phyloP scores from a whole-genome alignment of 345 rosid genomes.

The Barbarea vulgaris region DNA sequence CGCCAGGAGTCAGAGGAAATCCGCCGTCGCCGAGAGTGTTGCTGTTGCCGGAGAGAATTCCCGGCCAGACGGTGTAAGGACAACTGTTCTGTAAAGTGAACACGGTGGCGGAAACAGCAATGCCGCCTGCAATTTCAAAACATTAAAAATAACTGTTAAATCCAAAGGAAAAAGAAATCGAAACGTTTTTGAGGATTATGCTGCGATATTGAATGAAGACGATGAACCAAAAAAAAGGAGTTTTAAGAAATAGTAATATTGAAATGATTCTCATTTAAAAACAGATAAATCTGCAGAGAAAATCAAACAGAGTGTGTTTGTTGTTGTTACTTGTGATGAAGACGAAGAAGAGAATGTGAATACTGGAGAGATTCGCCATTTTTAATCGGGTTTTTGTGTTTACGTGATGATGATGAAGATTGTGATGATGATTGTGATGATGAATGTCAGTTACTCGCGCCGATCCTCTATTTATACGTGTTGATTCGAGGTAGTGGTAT shows the following conservation, averaged over 20 bases:
- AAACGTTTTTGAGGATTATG: not conserved
- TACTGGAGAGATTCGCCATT: slow-evolving; percentile 21
- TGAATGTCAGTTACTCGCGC: slow-evolving; percentile 20
- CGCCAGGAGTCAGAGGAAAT: slow-evolving; percentile 54
- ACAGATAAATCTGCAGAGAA: not conserved
- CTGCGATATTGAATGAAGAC: not conserved
- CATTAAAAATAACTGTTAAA: not conserved
- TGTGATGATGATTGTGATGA: not conserved
- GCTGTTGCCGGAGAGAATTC: slow-evolving; percentile 69
- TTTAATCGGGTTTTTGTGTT: not conserved
- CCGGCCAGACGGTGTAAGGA: slow-evolving; percentile 82
- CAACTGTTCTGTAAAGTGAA: slow-evolving; percentile 79
- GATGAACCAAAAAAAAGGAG: not conserved
- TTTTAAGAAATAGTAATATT: not conserved
- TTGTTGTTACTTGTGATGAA: slow-evolving; percentile 32
- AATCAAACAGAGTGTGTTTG: not conserved
- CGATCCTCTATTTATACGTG: slow-evolving; percentile 23
- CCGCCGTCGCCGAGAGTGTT: slow-evolving; percentile 74
- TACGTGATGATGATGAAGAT: not conserved
- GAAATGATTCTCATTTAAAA: not conserved
- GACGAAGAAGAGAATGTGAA: slow-evolving; percentile 9
- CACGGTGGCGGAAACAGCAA: slow-evolving; percentile 53
- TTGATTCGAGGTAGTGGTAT: not conserved
- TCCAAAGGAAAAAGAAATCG: not conserved
- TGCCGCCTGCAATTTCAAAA: slow-evolving; percentile 11